Evolutionary conservation across 768 basidiomycete species (phyloP).

Genomic region (Candolleomyces aberdarensis): DNA sequence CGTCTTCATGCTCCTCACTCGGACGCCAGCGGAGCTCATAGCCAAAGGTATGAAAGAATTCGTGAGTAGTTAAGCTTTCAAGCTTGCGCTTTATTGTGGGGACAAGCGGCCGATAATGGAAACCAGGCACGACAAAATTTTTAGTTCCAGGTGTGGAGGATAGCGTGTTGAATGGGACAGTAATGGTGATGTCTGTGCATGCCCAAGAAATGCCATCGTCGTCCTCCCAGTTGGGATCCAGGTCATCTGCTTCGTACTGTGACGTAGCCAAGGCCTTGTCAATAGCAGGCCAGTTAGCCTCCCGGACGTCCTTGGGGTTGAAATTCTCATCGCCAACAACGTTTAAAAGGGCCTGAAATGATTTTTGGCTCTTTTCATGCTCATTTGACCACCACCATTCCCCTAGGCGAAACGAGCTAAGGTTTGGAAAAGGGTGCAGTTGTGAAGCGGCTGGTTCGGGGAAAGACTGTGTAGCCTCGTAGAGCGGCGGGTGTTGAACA

Average conservation of each 20-base stretch:
- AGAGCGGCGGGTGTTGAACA: too few species aligned
- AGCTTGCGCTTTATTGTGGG: conserved; percentile 24
- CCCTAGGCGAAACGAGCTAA: background rate
- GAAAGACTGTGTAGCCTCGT: too few species aligned
- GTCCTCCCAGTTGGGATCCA: background rate
- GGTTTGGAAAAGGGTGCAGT: background rate
- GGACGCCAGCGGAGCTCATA: conserved; percentile 11
- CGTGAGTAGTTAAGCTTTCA: conserved; percentile 8
- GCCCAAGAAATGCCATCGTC: background rate
- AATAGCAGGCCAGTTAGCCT: background rate
- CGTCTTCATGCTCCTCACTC: background rate
- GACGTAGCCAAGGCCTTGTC: background rate
- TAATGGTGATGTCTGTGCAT: background rate
- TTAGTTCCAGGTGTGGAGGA: background rate
- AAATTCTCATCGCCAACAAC: background rate
- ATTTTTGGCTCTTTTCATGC: background rate
- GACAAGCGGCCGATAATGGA: conserved; percentile 20
- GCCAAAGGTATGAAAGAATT: conserved; percentile 17
- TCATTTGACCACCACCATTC: background rate
- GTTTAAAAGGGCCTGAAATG: background rate
- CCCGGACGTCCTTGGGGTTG: background rate
- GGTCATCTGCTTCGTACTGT: background rate
- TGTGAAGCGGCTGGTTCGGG: too few species aligned
- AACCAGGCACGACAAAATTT: conserved; percentile 18
- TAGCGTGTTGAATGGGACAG: background rate